Evolutionary conservation across 176 grass and related monocot species (phyloP), one percentile per base, ranked within the genome.

Genomic region (Tillandsia leiboldiana): DNA sequence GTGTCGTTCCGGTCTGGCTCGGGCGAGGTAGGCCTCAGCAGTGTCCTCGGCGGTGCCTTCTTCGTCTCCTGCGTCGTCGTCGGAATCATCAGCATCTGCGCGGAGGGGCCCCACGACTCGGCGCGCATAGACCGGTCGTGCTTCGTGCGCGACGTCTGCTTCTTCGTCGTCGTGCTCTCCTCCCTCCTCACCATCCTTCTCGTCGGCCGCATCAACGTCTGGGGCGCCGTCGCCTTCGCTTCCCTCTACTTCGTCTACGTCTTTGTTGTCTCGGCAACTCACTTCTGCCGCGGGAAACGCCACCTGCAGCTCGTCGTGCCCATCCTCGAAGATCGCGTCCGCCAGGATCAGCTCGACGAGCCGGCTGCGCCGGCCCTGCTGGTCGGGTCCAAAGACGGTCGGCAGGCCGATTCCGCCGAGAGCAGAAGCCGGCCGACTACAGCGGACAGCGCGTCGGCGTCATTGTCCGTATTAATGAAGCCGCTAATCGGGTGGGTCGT

Each of bases 31-130:
- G 91, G 91, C 2, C 75, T 96, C 29, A 84, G 72, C 71, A 96
- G 88, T 58, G 87, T 87, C 3, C 91, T 91, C 24, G 91, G 91
- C 18, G 91, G 91, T 11, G 88, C 85, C 9, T 80, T 96, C 5
- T 91, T 96, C 69, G 85, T 96, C 12, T 91, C 91, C 10, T 90
- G 86, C 26, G 88, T 91, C 10, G 91, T 96, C 3, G 87, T 89
- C 8, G 91, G 91, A 8, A 79, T 77, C 12, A 87, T 96, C 74
- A 77, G 81, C 65, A 54, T 96, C 65, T 73, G 72, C 18, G 82
- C 51, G 0, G 68, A 58, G 0, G 47, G 53, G 2, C 1, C 2
- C 3, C 18, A 74, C 0, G 69, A 48, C 2, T 8, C 63, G 1
- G 71, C 70, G 18, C 67, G 69, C 48, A 59, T 91, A 1, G 88